phyloP scores from a whole-genome alignment of 495 filamentous ascomycete species.

The Cladorrhinum samala region DNA sequence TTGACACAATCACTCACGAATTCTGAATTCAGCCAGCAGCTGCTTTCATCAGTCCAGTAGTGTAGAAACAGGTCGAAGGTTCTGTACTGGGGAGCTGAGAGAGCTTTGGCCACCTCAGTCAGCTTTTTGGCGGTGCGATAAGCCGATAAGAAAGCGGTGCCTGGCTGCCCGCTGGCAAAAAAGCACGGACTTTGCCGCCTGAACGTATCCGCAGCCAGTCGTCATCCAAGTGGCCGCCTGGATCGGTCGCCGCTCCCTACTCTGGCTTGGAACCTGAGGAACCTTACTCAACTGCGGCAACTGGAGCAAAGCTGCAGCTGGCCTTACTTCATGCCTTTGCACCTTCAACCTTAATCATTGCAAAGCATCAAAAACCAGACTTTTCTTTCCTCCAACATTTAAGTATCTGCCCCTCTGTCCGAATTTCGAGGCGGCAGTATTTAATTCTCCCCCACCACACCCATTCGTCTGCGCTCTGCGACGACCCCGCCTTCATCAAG shows the following conservation, averaged over 20 bases:
- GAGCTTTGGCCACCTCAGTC: constrained; percentile 15
- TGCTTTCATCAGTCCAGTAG: not conserved
- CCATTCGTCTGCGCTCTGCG: not conserved
- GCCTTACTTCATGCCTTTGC: not conserved
- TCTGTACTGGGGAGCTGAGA: constrained; percentile 5
- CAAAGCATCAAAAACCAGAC: not conserved
- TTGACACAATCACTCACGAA: too few species aligned
- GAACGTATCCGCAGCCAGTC: constrained; percentile 29
- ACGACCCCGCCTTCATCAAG: not conserved
- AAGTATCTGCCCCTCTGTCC: too few species aligned
- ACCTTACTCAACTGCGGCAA: constrained; percentile 12
- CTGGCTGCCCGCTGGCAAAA: constrained; percentile 7
- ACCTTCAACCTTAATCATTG: constrained; percentile 1
- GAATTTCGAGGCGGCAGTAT: not conserved
- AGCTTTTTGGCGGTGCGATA: not conserved
- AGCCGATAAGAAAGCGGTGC: constrained; percentile 2
- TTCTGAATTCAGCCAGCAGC: not conserved
- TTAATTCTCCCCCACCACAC: not conserved
- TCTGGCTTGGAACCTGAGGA: constrained; percentile 3
- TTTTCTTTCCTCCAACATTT: not conserved
- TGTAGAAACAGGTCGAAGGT: constrained; percentile 14
- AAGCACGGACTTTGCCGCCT: constrained; percentile 32
- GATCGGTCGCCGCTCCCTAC: constrained; percentile 13
- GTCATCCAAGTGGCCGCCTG: constrained; percentile 36
- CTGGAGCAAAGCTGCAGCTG: not conserved